Base-by-base conservation (phyloP, 768 basidiomycete species). In the Suillus subluteus region DNA sequence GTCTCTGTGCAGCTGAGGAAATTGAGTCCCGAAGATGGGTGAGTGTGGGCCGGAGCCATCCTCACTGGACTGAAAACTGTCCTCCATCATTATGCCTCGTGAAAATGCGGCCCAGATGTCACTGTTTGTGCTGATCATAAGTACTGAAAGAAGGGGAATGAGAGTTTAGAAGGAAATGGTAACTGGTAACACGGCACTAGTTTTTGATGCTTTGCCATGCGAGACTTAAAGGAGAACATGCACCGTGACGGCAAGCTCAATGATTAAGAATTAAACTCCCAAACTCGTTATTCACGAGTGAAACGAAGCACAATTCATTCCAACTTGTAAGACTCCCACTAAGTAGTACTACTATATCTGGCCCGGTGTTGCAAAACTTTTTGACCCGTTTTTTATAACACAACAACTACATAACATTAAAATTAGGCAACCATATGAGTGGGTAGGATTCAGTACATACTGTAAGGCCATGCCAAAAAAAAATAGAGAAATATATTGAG, bases 41-140 rank as follows among this genome's bases (percentile, higher is more conserved):
- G 91, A 91, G 72, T 91, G 89, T 32, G 91, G 78, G 67, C 88
- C 90, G 62, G 91, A 91, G 73, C 88, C 87, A 73, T 91, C 91
- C 74, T 91, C 90, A 76, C 88, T 90, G 30, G 89, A 90, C 78
- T 87, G 88, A 54, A 84, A 83, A 46, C 88, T 85, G 72, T 91
- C 89, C 74, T 91, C 91, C 66, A 82, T 77, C 67, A 82, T 79
- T 76, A 85, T 82, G 66, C 73, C 69, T 65, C 81, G 79, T 59
- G 84, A 84, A 76, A 87, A 88, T n/a, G 87, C 83, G 13, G 87
- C 80, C 73, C 84, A 88, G 61, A 86, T 80, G 77, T 87, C 88
- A 78, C 80, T 79, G 78, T 80, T 80, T 62, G 81, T 67, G 73
- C 83, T 84, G 73, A 81, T 82, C 88, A 91, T 90, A 70, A 70